Conservation (phyloP, 176 grass and related monocot species). For the Metroxylon sagu region DNA sequence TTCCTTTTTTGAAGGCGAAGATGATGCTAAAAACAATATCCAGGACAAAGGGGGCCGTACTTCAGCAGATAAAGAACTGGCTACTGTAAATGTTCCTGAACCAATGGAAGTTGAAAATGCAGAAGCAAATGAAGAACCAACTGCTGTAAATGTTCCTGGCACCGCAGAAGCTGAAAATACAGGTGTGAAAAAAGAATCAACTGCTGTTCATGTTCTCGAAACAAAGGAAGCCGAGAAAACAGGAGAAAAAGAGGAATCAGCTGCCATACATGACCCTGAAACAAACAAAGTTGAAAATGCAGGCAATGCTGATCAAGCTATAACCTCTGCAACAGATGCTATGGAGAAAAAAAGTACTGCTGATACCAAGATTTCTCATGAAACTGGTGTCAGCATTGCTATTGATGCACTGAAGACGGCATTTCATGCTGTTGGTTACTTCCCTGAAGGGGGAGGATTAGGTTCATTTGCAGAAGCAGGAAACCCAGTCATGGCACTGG, state of each 20-base stretch:
- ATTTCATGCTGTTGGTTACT: constrained; percentile 70
- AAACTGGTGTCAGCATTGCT: constrained; percentile 42
- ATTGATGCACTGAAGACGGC: constrained; percentile 76
- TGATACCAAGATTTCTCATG: constrained; percentile 40
- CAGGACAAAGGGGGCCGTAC: constrained; percentile 27
- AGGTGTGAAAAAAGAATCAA: constrained; percentile 36
- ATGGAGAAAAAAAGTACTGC: constrained; percentile 23
- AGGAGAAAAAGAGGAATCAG: constrained; percentile 30
- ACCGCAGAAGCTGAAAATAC: constrained; percentile 68
- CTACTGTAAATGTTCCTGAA: constrained; percentile 33
- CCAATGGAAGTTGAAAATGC: constrained; percentile 71
- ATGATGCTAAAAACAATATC: constrained; percentile 29
- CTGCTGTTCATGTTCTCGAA: constrained; percentile 27
- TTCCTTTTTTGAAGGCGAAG: constrained; percentile 50
- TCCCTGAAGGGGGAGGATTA: constrained; percentile 45
- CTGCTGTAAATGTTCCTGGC: constrained; percentile 34
- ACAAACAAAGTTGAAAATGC: constrained; percentile 43
- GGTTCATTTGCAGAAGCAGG: constrained; percentile 85
- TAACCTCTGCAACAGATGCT: constrained; percentile 35
- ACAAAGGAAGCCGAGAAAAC: constrained; percentile 32
- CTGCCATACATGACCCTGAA: constrained; percentile 25
- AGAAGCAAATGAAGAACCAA: constrained; percentile 37
- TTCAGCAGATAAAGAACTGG: constrained; percentile 29
- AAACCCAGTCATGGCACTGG: constrained; percentile 94
- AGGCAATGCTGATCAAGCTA: constrained; percentile 34